phyloP scores from a whole-genome alignment of 225 moss, liverwort and hornwort species.

The Climacium dendroides region DNA sequence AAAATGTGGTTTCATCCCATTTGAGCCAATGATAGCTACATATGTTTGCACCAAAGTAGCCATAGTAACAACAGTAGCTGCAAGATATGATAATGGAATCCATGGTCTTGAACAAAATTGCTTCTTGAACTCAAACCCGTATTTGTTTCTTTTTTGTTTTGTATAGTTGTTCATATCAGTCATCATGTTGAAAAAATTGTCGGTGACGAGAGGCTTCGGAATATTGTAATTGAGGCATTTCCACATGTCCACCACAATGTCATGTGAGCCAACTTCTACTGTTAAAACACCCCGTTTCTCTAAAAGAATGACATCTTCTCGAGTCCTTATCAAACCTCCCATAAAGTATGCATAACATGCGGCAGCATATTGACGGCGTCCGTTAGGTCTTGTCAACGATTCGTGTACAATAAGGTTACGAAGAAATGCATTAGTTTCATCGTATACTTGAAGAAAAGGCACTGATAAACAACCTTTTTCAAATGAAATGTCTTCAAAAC shows the following conservation, averaged over 20 bases:
- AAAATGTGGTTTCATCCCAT: background rate
- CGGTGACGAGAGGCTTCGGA: accelerated
- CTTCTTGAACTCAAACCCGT: background rate
- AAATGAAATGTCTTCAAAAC: background rate
- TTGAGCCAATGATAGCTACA: background rate
- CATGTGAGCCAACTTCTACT: background rate
- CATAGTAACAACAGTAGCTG: background rate
- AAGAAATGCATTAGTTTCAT: background rate
- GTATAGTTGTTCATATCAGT: background rate
- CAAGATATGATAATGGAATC: background rate
- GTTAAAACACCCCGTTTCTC: background rate
- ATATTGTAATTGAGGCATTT: background rate
- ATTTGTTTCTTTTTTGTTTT: background rate
- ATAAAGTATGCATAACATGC: accelerated
- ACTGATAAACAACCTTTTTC: background rate
- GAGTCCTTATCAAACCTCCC: background rate
- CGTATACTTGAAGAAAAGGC: background rate
- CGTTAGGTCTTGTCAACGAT: accelerated
- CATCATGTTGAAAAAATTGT: background rate
- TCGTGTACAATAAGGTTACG: background rate
- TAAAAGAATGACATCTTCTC: background rate
- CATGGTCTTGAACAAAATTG: background rate
- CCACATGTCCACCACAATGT: background rate
- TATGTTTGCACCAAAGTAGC: background rate
- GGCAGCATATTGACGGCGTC: accelerated